Evolutionary conservation across 495 filamentous ascomycete genomes (phyloP).

Genomic region (Penicillium crystallinum): DNA sequence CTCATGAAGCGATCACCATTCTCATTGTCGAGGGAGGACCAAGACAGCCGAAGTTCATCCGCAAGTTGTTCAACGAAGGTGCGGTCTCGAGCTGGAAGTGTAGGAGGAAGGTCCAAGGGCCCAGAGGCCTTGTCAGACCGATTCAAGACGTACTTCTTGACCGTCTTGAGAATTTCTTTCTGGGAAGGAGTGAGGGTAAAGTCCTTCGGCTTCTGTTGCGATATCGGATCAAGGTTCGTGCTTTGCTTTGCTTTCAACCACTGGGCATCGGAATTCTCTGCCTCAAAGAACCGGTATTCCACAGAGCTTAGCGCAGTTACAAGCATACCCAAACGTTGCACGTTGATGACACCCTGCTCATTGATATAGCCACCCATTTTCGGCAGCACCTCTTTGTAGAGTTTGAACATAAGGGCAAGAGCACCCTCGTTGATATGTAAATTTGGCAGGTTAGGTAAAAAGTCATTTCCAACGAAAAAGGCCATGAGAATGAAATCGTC

Average conservation of each 20-base stretch:
- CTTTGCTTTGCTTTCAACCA: constrained; percentile 82
- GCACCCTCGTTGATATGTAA: constrained; percentile 99
- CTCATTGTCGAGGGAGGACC: constrained; percentile 73
- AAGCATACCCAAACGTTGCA: constrained; percentile 70
- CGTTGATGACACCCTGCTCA: constrained; percentile 84
- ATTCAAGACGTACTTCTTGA: constrained; percentile 75
- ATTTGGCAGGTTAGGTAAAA: constrained; percentile 92
- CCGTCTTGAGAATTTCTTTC: constrained; percentile 70
- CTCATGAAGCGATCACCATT: constrained; percentile 75
- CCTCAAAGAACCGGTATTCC: constrained; percentile 87
- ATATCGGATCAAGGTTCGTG: constrained; percentile 41
- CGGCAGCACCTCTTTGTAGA: constrained; percentile 87
- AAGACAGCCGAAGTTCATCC: constrained; percentile 72
- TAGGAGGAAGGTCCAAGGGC: constrained; percentile 65
- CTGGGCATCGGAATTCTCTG: constrained; percentile 76
- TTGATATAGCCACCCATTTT: constrained; percentile 95
- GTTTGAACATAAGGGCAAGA: constrained; percentile 90
- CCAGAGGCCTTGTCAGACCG: constrained; percentile 42
- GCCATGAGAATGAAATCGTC: constrained; percentile 99
- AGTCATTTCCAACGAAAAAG: constrained; percentile 99
- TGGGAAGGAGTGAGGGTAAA: constrained; percentile 76
- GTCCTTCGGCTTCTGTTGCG: constrained; percentile 53
- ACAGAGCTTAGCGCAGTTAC: constrained; percentile 78
- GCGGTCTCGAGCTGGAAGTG: constrained; percentile 78
- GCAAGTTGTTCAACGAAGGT: constrained; percentile 89